A percentile compares a stretch with the other conserved stretches of the same genome.
These are phyloP conservation scores for Pleurotus pulmonarius DNA, from an alignment of 768 basidiomycete genomes.

Conservation along the genomic window DNA sequence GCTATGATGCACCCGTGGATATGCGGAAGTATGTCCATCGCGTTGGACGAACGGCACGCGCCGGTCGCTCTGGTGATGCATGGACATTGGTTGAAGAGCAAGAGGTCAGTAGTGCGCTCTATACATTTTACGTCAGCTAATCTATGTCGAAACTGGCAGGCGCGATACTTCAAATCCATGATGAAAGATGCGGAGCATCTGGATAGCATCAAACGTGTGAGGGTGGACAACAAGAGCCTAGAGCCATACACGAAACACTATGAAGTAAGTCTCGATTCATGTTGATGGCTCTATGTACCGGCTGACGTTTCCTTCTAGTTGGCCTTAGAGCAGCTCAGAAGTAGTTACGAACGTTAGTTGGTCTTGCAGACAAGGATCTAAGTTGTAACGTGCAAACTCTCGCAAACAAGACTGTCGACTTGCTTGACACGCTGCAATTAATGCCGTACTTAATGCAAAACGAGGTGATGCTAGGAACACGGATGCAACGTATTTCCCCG, in stretches of 20 bases:
- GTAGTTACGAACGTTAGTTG: conserved; percentile 28
- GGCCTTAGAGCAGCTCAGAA: conserved; percentile 35
- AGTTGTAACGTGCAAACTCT: no score
- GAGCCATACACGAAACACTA: conserved; percentile 55
- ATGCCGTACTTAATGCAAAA: no score
- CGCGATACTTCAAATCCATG: conserved; percentile 85
- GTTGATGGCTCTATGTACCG: background rate
- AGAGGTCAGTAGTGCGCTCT: conserved; percentile 45
- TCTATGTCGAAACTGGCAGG: conserved; percentile 37
- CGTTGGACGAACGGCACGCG: conserved; percentile 93
- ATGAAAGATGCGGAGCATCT: conserved; percentile 70
- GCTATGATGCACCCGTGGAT: conserved; percentile 95
- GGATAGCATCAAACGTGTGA: conserved; percentile 62
- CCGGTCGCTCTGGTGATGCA: conserved; percentile 82
- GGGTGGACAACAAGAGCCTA: conserved; percentile 60
- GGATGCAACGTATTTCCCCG: no score
- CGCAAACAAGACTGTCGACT: no score
- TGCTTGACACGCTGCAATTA: no score
- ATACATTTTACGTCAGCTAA: background rate
- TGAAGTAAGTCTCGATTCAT: conserved; percentile 43
- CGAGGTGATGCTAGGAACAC: no score
- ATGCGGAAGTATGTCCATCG: conserved; percentile 98
- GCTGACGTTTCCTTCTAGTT: conserved; percentile 18
- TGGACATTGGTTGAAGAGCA: conserved; percentile 97
- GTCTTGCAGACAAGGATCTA: no score